Evolutionary conservation across 495 filamentous ascomycete species (phyloP).

Genomic region (Cenococcum geophilum): DNA sequence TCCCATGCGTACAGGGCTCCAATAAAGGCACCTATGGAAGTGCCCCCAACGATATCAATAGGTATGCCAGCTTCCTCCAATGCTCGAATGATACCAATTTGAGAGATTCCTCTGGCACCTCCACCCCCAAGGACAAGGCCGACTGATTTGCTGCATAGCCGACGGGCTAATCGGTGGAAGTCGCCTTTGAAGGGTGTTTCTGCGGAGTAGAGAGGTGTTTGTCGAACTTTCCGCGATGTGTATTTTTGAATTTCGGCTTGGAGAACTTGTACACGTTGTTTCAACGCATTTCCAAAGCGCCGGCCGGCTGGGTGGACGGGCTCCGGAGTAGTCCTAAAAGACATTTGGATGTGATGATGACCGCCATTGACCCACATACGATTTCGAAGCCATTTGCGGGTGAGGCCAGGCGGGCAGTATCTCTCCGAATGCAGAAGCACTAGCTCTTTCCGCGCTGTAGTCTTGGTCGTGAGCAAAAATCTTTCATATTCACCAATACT

Average conservation of each 20-base stretch:
- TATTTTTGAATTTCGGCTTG: slow-evolving; percentile 98
- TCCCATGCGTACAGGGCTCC: slow-evolving; percentile 93
- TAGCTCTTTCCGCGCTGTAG: slow-evolving; percentile 88
- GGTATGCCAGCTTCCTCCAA: slow-evolving; percentile 95
- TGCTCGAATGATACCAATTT: slow-evolving; percentile 88
- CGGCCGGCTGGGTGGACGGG: slow-evolving; percentile 70
- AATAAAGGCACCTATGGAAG: slow-evolving; percentile 96
- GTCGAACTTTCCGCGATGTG: slow-evolving; percentile 76
- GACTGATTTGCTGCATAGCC: slow-evolving; percentile 89
- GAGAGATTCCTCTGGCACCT: slow-evolving; percentile 83
- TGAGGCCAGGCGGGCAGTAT: slow-evolving; percentile 77
- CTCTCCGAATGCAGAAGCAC: slow-evolving; percentile 90
- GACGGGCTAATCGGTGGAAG: slow-evolving; percentile 85
- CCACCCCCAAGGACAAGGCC: slow-evolving; percentile 91
- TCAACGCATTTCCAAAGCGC: slow-evolving; percentile 76
- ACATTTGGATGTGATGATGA: slow-evolving; percentile 97
- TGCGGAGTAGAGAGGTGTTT: slow-evolving; percentile 82
- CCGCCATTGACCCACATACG: slow-evolving; percentile 98
- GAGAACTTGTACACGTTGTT: slow-evolving; percentile 86
- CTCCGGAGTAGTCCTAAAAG: slow-evolving; percentile 70
- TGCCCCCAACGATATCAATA: slow-evolving; percentile 92
- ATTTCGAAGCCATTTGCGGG: slow-evolving; percentile 84
- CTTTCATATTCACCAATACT: slow-evolving; percentile 92
- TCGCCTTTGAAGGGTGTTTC: slow-evolving; percentile 94
- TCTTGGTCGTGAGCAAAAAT: slow-evolving; percentile 94